Evolutionary conservation across 1,284 basidiomycete species (phyloP).

Genomic region (Ustilago trichophora): DNA sequence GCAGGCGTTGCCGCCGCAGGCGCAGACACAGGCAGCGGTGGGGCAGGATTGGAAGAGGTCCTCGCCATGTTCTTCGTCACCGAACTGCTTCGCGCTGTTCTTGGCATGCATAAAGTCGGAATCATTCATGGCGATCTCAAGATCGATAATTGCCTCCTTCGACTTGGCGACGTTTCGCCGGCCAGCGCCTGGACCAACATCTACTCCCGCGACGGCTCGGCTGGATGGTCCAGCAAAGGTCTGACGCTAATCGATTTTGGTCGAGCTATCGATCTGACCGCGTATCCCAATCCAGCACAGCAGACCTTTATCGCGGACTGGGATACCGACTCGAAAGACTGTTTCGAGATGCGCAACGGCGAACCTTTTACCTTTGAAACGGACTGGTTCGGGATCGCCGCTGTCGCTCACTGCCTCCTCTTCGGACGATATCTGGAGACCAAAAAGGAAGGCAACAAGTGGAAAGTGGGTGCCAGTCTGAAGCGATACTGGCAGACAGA

Average conservation of each 20-base stretch:
- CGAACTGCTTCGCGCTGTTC: conserved; percentile 84
- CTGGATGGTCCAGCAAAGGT: conserved; percentile 88
- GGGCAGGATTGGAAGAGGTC: conserved; percentile 80
- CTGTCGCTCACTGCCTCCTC: conserved; percentile 91
- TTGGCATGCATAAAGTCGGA: conserved; percentile 80
- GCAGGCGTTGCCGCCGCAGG: conserved; percentile 71
- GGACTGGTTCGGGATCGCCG: conserved; percentile 93
- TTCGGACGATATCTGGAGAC: conserved; percentile 84
- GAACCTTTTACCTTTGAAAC: conserved; percentile 90
- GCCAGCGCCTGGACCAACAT: conserved; percentile 75
- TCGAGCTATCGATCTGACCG: conserved; percentile 85
- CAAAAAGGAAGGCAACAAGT: conserved; percentile 14
- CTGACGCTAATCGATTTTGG: conserved; percentile 96
- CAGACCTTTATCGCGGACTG: conserved; percentile 89
- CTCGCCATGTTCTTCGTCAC: conserved; percentile 94
- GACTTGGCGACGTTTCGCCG: conserved; percentile 79
- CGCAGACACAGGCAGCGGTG: conserved; percentile 67
- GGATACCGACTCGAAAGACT: conserved; percentile 80
- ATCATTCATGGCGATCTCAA: conserved; percentile 98
- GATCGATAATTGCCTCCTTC: conserved; percentile 96
- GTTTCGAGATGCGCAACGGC: conserved; percentile 84
- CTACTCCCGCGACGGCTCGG: conserved; percentile 79
- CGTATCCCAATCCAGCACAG: conserved; percentile 74
- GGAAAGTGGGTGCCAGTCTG: conserved; percentile 73
- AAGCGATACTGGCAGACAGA: conserved; percentile 96